Conservation (phyloP, 345 rosid species). For the Eucalyptus rudis region DNA sequence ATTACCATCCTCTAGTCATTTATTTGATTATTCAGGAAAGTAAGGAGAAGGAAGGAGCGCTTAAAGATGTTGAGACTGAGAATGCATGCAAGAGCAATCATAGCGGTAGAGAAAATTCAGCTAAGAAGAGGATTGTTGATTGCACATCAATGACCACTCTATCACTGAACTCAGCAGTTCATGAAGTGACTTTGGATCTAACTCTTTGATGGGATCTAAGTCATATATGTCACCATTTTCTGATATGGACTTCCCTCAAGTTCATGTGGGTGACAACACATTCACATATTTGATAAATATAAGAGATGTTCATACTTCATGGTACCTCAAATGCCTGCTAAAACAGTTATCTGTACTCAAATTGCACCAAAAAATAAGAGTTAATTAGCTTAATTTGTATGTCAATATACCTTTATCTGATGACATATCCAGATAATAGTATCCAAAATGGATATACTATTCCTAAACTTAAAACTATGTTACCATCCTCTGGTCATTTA, state of each 20-base stretch:
- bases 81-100: background rate
- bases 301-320: background rate
- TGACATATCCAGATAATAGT: background rate
- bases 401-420: background rate
- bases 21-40: background rate
- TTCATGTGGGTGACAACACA: background rate
- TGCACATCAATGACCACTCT: background rate
- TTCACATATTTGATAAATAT: background rate
- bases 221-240: background rate
- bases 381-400: background rate
- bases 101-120: background rate
- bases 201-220: background rate
- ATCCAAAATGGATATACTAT: background rate
- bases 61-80: background rate
- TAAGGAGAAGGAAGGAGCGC: background rate
- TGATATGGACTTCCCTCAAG: background rate
- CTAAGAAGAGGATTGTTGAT: background rate
- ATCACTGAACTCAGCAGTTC: background rate
- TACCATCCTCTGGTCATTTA: background rate
- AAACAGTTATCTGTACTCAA: background rate
- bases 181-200: background rate
- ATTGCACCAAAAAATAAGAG: background rate
- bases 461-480: background rate
- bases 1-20: background rate
- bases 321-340: background rate